These are phyloP conservation scores for Xylaria castorea DNA, from an alignment of 495 filamentous ascomycete genomes.

Conservation along the genomic window DNA sequence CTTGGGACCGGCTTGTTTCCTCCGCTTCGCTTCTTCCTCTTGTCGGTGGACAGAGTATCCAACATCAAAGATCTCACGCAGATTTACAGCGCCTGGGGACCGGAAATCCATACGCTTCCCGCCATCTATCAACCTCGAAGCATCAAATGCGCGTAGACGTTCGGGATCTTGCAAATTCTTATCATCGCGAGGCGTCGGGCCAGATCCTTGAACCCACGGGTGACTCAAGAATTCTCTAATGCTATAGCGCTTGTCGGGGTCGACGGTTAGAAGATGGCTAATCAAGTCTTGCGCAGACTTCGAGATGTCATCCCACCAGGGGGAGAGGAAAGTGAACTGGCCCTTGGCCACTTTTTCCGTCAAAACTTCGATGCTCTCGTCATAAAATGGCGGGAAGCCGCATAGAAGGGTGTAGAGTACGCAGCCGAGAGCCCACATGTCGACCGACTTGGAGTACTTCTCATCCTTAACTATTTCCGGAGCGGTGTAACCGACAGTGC, in stretches of 20 bases:
- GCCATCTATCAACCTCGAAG: constrained; percentile 63
- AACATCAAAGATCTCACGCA: constrained; percentile 97
- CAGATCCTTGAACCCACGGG: constrained; percentile 82
- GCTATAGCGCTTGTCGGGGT: constrained; percentile 87
- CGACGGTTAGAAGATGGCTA: constrained; percentile 89
- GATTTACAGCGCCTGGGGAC: constrained; percentile 91
- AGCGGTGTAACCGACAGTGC: constrained; percentile 98
- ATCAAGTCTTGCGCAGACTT: constrained; percentile 94
- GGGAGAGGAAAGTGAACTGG: constrained; percentile 96
- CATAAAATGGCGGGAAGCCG: constrained; percentile 98
- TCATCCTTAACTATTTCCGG: constrained; percentile 99
- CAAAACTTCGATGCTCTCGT: constrained; percentile 95
- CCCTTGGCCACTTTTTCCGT: constrained; percentile 97
- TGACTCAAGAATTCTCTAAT: constrained; percentile 89
- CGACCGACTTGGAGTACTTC: constrained; percentile 96
- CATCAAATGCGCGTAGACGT: constrained; percentile 59
- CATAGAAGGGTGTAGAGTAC: constrained; percentile 96
- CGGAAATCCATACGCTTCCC: constrained; percentile 86
- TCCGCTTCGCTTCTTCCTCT: constrained; percentile 92
- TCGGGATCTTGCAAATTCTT: constrained; percentile 56
- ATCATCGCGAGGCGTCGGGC: constrained; percentile 65
- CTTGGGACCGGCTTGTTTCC: constrained; percentile 75
- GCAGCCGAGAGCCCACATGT: constrained; percentile 99
- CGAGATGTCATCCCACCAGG: constrained; percentile 99
- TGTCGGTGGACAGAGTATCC: constrained; percentile 95